phyloP scores from a whole-genome alignment of 2,329 filamentous ascomycete species.

The Colletotrichum orchidophilum region DNA sequence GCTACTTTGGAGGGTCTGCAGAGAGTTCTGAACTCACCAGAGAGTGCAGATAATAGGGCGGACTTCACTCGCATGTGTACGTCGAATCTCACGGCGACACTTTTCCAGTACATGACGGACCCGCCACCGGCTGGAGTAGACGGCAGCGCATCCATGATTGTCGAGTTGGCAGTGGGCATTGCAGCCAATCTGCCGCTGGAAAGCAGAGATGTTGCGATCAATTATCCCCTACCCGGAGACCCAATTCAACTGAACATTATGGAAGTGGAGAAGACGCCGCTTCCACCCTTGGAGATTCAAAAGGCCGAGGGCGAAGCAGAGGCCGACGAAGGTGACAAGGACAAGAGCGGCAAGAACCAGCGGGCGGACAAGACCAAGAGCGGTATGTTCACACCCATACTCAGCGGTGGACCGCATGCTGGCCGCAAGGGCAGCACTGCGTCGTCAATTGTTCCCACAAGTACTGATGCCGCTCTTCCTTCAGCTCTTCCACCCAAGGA shows the following conservation, averaged over 20 bases:
- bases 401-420: constrained; percentile 27
- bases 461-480: constrained; percentile 52
- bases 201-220: constrained; percentile 87
- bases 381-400: constrained; percentile 51
- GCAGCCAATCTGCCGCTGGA: constrained; percentile 88
- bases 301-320: constrained; percentile 51
- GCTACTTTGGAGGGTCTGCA: constrained; percentile 92
- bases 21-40: constrained; percentile 71
- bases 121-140: constrained; percentile 85
- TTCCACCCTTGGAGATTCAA: constrained; percentile 66
- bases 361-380: constrained; percentile 56
- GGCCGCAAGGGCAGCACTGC: constrained; percentile 45
- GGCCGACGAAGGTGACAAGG: constrained; percentile 51
- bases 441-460: constrained; percentile 39
- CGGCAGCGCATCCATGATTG: constrained; percentile 89
- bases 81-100: constrained; percentile 70
- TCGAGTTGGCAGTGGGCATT: constrained; percentile 89
- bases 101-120: constrained; percentile 79
- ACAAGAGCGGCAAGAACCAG: constrained; percentile 52
- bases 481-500: constrained; percentile 55
- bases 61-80: constrained; percentile 78
- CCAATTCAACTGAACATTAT: constrained; percentile 77
- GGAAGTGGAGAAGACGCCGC: constrained; percentile 81
- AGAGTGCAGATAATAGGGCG: constrained; percentile 72
- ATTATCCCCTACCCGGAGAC: constrained; percentile 84